Evolutionary conservation across 345 rosid genomes (phyloP).

Genomic region (Aethionema arabicum): DNA sequence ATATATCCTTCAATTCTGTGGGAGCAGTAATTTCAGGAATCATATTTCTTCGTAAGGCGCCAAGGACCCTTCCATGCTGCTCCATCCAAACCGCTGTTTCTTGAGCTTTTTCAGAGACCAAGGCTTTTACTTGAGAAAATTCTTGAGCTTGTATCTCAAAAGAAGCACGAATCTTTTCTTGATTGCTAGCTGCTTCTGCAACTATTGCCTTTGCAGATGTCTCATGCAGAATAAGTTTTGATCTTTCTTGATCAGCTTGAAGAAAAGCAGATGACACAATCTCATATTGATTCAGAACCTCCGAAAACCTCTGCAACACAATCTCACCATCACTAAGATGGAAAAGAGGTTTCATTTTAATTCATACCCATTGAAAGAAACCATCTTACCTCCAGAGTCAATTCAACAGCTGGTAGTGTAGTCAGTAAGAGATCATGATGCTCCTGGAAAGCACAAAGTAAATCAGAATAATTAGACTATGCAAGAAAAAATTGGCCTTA

Average conservation of each 20-base stretch:
- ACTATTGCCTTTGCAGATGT: constrained; percentile 76
- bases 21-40: constrained; percentile 58
- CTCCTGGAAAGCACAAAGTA: constrained; percentile 51
- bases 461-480: constrained; percentile 19
- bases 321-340: constrained; percentile 28
- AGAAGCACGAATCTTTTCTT: constrained; percentile 58
- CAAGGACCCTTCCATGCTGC: constrained; percentile 81
- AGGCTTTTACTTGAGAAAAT: constrained; percentile 72
- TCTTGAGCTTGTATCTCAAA: constrained; percentile 80
- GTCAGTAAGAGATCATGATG: constrained; percentile 86
- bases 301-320: constrained; percentile 67
- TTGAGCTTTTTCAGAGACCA: constrained; percentile 75
- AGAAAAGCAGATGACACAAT: constrained; percentile 58
- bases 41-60: constrained; percentile 67
- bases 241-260: constrained; percentile 83
- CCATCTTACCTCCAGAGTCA: constrained; percentile 72
- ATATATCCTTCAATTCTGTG: constrained; percentile 45
- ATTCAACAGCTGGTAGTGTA: constrained; percentile 73
- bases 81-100: constrained; percentile 82
- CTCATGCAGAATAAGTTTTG: constrained; percentile 66
- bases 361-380: constrained; percentile 17
- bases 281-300: constrained; percentile 73
- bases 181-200: constrained; percentile 70
- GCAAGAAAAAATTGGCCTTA: constrained; percentile 20
- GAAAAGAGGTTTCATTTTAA: constrained; percentile 4